Percentiles rank a stretch among this genome's conserved stretches.
Evolutionary conservation across 1,139 yeast genomes (phyloP).

Genomic region (Saccharomyces hybrid): DNA sequence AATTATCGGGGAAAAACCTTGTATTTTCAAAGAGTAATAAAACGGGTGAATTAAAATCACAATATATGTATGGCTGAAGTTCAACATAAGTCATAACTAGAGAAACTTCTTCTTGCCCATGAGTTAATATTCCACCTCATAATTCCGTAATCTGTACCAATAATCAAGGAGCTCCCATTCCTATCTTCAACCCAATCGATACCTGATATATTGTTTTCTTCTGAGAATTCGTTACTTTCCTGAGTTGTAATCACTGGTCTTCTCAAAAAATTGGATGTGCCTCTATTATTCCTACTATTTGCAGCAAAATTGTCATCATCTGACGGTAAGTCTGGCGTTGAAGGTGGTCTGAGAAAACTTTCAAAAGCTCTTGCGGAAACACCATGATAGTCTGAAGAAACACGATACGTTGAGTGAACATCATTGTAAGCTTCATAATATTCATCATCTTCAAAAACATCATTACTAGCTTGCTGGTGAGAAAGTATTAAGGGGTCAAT

Average conservation of each 20-base stretch:
- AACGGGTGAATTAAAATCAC: neutral
- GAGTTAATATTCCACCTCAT: conserved; percentile 44
- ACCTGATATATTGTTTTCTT: conserved; percentile 41
- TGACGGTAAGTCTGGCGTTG: neutral
- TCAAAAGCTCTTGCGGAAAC: conserved; percentile 2
- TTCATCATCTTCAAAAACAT: conserved; percentile 16
- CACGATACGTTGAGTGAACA: conserved; percentile 3
- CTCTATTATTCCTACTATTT: conserved; percentile 5
- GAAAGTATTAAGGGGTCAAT: neutral
- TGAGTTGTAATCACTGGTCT: conserved; percentile 7
- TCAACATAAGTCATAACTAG: conserved; percentile 33
- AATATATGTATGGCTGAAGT: neutral
- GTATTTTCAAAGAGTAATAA: neutral
- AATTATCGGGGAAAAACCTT: neutral
- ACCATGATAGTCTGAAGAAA: conserved; percentile 1
- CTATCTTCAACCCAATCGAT: conserved; percentile 38
- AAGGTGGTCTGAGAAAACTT: conserved; percentile 3
- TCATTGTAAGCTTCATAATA: conserved; percentile 18
- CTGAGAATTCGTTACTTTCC: conserved; percentile 14
- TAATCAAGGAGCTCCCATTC: conserved; percentile 37
- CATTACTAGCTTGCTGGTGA: conserved; percentile 1
- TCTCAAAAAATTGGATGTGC: neutral
- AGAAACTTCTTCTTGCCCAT: conserved; percentile 46
- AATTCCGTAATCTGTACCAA: conserved; percentile 43
- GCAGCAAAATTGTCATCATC: conserved; percentile 1